phyloP scores from a whole-genome alignment of 768 basidiomycete species.

The Mycena polygramma region DNA sequence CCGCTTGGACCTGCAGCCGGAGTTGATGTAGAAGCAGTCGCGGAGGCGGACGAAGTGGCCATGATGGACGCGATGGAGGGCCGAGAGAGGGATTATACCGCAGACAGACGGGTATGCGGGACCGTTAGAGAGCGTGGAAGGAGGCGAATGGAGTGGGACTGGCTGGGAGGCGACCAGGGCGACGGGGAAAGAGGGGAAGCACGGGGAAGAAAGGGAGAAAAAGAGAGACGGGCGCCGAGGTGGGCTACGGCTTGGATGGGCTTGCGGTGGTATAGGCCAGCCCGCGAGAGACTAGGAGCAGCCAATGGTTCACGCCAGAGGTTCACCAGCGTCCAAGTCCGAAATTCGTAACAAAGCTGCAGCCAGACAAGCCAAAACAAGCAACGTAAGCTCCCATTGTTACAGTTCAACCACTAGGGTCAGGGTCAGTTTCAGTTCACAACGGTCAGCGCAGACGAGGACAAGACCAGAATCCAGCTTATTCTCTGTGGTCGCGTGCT shows the following conservation, averaged over 20 bases:
- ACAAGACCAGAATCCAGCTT: not conserved
- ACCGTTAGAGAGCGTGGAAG: slow-evolving; percentile 39
- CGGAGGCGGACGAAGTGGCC: slow-evolving; percentile 65
- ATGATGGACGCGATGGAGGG: slow-evolving; percentile 49
- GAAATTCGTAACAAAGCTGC: slow-evolving; percentile 17
- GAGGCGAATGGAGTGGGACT: slow-evolving; percentile 42
- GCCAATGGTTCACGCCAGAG: slow-evolving; percentile 27
- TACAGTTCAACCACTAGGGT: not conserved
- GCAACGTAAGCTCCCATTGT: not conserved
- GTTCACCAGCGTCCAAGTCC: slow-evolving; percentile 23
- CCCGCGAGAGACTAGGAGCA: slow-evolving; percentile 21
- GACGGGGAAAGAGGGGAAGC: slow-evolving; percentile 47
- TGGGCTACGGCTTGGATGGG: slow-evolving; percentile 45
- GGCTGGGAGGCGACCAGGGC: slow-evolving; percentile 37
- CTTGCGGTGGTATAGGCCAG: slow-evolving; percentile 30
- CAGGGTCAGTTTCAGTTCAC: not conserved
- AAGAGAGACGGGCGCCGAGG: slow-evolving; percentile 44
- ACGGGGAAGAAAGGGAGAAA: slow-evolving; percentile 54
- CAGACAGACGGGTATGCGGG: slow-evolving; percentile 24
- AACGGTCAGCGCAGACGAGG: not conserved
- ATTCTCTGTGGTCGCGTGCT: slow-evolving; percentile 15
- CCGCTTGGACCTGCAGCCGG: slow-evolving; percentile 64
- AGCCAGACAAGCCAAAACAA: slow-evolving; percentile 21
- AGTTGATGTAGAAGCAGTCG: slow-evolving; percentile 59
- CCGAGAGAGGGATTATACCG: slow-evolving; percentile 27